phyloP scores from a whole-genome alignment of 805 yeast genomes.

The Dipodascus albidus region DNA sequence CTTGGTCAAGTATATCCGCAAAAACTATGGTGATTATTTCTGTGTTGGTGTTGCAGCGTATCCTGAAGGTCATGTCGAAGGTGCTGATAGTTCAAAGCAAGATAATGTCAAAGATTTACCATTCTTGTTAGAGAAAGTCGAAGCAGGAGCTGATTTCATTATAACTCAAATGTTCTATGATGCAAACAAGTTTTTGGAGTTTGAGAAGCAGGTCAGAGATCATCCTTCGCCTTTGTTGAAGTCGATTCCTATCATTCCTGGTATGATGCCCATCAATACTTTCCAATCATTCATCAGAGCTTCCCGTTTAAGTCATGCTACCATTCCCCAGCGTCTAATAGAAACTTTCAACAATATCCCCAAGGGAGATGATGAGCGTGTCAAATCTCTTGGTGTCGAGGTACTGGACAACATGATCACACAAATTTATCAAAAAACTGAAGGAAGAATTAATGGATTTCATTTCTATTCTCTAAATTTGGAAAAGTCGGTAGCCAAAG shows the following conservation, averaged over 20 bases:
- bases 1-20: conserved; percentile 67
- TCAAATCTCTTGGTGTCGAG: conserved; percentile 74
- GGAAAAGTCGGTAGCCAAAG: conserved; percentile 84
- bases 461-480: conserved; percentile 89
- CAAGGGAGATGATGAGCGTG: conserved; percentile 64
- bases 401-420: conserved; percentile 53
- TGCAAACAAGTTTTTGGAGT: conserved; percentile 59
- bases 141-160: conserved; percentile 92
- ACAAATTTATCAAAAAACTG: conserved; percentile 40
- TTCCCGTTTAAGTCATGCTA: conserved; percentile 78
- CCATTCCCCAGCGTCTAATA: conserved; percentile 50
- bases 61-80: conserved; percentile 96
- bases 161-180: conserved; percentile 89
- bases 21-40: conserved; percentile 65
- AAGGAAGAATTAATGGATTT: conserved; percentile 60
- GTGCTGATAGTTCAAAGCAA: conserved; percentile 56
- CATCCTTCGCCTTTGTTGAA: conserved; percentile 27
- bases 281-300: conserved; percentile 76
- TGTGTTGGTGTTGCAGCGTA: conserved; percentile 96
- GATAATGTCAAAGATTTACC: conserved; percentile 62
- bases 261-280: conserved; percentile 85
- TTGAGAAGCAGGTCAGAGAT: conserved; percentile 34
- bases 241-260: conserved; percentile 62
- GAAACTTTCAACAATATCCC: conserved; percentile 44
- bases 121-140: conserved; percentile 67